Evolutionary conservation across 352 stramenopile species (phyloP).

Genomic region (Phytopythium montanum): DNA sequence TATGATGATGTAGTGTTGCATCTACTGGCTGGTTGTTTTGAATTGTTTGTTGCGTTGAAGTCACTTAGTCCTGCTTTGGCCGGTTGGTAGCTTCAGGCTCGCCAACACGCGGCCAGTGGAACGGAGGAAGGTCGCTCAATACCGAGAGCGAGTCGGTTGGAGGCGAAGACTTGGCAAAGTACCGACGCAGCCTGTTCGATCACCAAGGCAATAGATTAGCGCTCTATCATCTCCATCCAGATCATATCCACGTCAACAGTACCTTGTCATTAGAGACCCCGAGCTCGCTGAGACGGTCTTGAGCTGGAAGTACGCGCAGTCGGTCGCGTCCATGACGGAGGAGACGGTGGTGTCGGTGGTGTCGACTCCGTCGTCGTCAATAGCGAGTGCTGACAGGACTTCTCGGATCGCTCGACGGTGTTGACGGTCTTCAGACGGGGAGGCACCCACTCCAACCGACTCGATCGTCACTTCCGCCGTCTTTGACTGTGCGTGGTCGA

Average conservation of each 20-base stretch:
- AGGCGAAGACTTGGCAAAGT: background rate
- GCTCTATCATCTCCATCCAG: too few species aligned
- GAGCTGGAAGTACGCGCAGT: constrained; percentile 18
- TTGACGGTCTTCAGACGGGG: constrained; percentile 13
- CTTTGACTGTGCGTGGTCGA: background rate
- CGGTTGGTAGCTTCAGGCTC: too few species aligned
- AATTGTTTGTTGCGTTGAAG: too few species aligned
- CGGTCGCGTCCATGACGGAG: background rate
- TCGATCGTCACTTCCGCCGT: constrained; percentile 6
- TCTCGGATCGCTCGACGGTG: constrained; percentile 15
- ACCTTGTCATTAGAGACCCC: constrained; percentile 28
- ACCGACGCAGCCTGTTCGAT: background rate
- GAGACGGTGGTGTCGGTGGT: background rate
- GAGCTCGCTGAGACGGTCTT: constrained; percentile 18
- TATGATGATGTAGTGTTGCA: too few species aligned
- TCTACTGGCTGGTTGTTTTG: too few species aligned
- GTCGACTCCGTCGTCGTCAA: constrained; percentile 3
- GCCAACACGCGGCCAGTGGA: background rate
- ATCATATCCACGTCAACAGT: background rate
- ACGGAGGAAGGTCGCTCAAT: background rate
- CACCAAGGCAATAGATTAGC: too few species aligned
- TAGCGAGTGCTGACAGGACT: constrained; percentile 10
- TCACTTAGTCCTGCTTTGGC: background rate
- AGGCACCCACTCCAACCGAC: constrained; percentile 18
- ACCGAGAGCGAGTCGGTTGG: background rate